A percentile compares a stretch with the other conserved stretches of the same genome.
Conservation (phyloP, 495 filamentous ascomycete species). For the Neurospora sublineolata region DNA sequence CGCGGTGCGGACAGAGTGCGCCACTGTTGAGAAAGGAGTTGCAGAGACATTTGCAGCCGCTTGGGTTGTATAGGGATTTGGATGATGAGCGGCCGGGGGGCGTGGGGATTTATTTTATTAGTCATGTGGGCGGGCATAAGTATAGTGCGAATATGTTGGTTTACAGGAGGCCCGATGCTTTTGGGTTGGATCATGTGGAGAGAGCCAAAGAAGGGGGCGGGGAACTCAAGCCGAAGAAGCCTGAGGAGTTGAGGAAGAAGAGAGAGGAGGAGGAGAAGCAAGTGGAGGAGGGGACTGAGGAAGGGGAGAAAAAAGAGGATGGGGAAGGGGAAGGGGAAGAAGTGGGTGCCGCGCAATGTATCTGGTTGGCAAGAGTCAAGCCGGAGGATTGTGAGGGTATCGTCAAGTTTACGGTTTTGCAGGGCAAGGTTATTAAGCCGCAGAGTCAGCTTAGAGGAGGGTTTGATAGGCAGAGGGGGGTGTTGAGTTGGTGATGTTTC, state of each 20-base stretch:
- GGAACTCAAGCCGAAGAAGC: constrained; percentile 9
- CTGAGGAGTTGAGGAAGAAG: background rate
- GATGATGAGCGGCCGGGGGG: constrained; percentile 80
- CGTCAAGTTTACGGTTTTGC: constrained; percentile 74
- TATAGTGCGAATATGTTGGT: constrained; percentile 87
- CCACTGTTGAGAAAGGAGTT: constrained; percentile 79
- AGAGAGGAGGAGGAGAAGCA: constrained; percentile 12
- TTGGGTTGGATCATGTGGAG: constrained; percentile 37
- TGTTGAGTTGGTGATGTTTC: constrained; percentile 71
- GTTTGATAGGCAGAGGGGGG: constrained; percentile 68
- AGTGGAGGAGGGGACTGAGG: constrained; percentile 8
- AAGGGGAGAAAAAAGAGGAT: background rate
- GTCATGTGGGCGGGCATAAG: constrained; percentile 91
- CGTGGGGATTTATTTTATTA: constrained; percentile 90
- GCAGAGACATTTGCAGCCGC: constrained; percentile 73
- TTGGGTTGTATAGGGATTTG: constrained; percentile 76
- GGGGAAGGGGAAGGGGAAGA: constrained; percentile 24
- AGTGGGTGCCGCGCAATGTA: constrained; percentile 68
- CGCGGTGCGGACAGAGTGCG: constrained; percentile 85
- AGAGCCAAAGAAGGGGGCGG: constrained; percentile 24
- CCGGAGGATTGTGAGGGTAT: constrained; percentile 95
- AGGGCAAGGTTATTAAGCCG: constrained; percentile 90
- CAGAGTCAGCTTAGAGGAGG: constrained; percentile 73
- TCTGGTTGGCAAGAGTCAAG: constrained; percentile 82
- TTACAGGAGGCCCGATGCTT: constrained; percentile 59